Evolutionary conservation across 2,329 filamentous ascomycete species (phyloP).

Genomic region (Niveomyces coronatus): DNA sequence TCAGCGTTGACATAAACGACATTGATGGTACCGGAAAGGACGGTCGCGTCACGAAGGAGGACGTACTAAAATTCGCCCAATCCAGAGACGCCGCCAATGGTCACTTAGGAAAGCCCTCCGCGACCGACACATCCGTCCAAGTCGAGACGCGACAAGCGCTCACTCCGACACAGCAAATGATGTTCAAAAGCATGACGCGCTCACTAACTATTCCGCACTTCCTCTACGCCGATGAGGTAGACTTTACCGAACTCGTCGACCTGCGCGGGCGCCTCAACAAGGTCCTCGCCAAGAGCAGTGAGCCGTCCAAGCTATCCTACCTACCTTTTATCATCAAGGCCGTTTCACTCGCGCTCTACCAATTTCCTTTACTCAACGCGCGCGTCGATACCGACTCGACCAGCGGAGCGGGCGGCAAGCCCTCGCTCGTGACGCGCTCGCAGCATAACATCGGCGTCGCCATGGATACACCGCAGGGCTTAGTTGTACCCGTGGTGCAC

Average conservation of each 20-base stretch:
- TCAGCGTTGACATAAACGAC: constrained; percentile 66
- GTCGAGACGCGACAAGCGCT: constrained; percentile 60
- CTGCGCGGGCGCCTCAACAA: constrained; percentile 68
- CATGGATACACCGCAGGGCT: constrained; percentile 82
- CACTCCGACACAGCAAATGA: constrained; percentile 73
- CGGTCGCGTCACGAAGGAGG: constrained; percentile 85
- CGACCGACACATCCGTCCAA: constrained; percentile 35
- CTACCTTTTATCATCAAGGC: constrained; percentile 96
- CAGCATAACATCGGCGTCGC: constrained; percentile 94
- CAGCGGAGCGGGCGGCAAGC: constrained; percentile 51
- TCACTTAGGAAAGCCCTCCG: constrained; percentile 15
- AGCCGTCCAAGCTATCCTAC: constrained; percentile 64
- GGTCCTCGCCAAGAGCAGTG: constrained; percentile 33
- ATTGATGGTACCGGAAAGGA: constrained; percentile 81
- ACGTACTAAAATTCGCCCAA: constrained; percentile 65
- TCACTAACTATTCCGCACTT: constrained; percentile 91
- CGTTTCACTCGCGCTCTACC: constrained; percentile 70
- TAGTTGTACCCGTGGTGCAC: constrained; percentile 86
- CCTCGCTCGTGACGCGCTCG: constrained; percentile 64
- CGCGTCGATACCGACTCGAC: constrained; percentile 53
- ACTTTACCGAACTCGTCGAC: constrained; percentile 63
- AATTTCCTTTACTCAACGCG: constrained; percentile 81
- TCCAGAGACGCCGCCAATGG: constrained; percentile 29
- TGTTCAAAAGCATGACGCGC: constrained; percentile 97
- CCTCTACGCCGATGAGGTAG: constrained; percentile 83